phyloP scores from a whole-genome alignment of 2,329 filamentous ascomycete species.

The Apiospora rasikravindrae region DNA sequence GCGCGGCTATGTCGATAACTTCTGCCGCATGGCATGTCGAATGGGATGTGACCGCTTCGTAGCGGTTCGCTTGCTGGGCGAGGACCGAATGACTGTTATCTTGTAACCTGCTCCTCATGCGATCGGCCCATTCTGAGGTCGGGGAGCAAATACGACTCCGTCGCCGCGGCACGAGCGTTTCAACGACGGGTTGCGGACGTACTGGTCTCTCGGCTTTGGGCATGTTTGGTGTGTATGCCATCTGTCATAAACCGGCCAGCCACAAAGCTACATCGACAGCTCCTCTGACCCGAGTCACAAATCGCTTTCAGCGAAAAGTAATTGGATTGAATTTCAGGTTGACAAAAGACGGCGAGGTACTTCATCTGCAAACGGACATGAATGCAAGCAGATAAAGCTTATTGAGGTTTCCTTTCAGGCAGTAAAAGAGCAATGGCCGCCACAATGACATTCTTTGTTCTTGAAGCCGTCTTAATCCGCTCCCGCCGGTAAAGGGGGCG shows the following conservation, averaged over 20 bases:
- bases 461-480: not conserved
- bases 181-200: not conserved
- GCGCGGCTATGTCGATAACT: not conserved
- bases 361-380: conserved; percentile 4
- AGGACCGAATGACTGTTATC: not conserved
- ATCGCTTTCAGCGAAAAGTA: not conserved
- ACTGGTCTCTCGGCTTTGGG: not conserved
- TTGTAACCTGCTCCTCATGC: not conserved
- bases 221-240: not conserved
- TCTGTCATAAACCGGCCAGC: not conserved
- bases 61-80: not conserved
- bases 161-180: not conserved
- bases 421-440: not conserved
- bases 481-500: conserved; percentile 7
- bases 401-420: not conserved
- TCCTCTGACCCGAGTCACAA: not conserved
- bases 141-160: not conserved
- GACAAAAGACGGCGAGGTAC: not conserved
- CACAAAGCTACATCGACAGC: not conserved
- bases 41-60: not conserved
- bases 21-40: not conserved
- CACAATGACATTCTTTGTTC: conserved; percentile 15
- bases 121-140: not conserved
- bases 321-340: not conserved
- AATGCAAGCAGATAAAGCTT: conserved; percentile 3